These are phyloP conservation scores for Phytophthora litchii DNA, from an alignment of 352 stramenopile genomes.

Conservation along the genomic window DNA sequence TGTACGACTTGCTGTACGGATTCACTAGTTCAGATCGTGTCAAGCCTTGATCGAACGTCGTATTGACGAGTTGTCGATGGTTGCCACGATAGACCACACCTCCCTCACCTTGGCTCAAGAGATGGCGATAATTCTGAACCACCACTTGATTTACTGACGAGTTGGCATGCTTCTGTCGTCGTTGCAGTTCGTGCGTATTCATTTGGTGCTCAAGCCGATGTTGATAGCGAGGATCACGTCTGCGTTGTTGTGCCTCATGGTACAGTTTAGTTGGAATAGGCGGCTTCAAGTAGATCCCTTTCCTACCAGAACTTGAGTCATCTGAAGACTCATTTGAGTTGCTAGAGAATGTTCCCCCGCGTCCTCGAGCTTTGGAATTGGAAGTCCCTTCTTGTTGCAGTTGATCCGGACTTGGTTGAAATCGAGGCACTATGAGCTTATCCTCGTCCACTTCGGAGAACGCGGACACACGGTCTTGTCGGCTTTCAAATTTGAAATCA, in stretches of 20 bases:
- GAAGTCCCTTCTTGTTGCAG: background rate
- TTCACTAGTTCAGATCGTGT: constrained; percentile 6
- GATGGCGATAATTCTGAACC: constrained; percentile 8
- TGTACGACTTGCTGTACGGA: constrained; percentile 22
- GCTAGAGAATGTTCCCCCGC: constrained; percentile 9
- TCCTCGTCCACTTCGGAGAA: constrained; percentile 10
- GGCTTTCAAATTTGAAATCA: background rate
- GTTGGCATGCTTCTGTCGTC: constrained; percentile 4
- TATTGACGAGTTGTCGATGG: constrained; percentile 4
- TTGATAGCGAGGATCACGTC: constrained; percentile 1
- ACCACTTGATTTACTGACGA: background rate
- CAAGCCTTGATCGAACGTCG: background rate
- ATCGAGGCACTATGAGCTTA: background rate
- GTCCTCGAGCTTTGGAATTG: constrained; percentile 1
- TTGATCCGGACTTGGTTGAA: background rate
- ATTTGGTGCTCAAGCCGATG: constrained; percentile 3
- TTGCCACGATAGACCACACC: constrained; percentile 2
- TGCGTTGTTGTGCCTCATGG: constrained; percentile 10
- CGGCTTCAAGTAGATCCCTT: constrained; percentile 10
- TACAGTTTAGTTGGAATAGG: constrained; percentile 16
- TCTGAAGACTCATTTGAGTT: constrained; percentile 18
- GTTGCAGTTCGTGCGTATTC: too few species aligned
- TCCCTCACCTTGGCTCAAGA: background rate
- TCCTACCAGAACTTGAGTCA: constrained; percentile 10
- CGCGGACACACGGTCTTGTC: constrained; percentile 13